Conservation (phyloP, 495 filamentous ascomycete species). For the Aspergillus coremiiformis region DNA sequence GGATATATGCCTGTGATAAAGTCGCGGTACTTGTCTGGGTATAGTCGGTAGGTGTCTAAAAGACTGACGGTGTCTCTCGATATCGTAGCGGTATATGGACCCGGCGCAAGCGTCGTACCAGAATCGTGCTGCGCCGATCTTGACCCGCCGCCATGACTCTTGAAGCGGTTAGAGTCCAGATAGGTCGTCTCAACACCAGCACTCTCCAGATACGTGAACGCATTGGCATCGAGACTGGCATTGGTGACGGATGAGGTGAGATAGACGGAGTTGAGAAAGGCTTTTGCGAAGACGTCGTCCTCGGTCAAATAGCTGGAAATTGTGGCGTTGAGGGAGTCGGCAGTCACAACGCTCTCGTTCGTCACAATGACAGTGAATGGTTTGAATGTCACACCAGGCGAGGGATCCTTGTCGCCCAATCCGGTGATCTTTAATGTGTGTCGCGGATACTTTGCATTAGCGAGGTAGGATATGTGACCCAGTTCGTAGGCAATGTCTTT, state of each 20-base stretch:
- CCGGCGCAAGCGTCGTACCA: constrained; percentile 8
- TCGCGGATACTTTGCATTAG: constrained; percentile 3
- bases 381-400: neutral
- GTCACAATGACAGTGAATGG: constrained; percentile 20
- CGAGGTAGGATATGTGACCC: neutral
- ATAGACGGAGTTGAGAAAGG: constrained; percentile 4
- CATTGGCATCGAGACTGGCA: neutral
- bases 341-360: constrained; percentile 16
- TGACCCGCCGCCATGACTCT: neutral
- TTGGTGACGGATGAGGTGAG: neutral
- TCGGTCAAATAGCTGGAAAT: constrained; percentile 3
- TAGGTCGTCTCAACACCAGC: neutral
- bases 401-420: neutral
- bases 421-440: neutral
- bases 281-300: constrained; percentile 6
- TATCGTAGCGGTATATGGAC: constrained; percentile 32
- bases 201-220: constrained; percentile 8
- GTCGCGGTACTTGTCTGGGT: constrained; percentile 36
- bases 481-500: neutral
- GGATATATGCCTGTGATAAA: constrained; percentile 32
- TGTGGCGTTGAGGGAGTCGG: neutral
- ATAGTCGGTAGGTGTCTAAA: constrained; percentile 42
- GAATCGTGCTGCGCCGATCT: neutral
- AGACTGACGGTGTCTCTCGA: constrained; percentile 18
- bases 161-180: neutral